Base-by-base conservation (phyloP, 208 protist species). In the Leishmania arabica region DNA sequence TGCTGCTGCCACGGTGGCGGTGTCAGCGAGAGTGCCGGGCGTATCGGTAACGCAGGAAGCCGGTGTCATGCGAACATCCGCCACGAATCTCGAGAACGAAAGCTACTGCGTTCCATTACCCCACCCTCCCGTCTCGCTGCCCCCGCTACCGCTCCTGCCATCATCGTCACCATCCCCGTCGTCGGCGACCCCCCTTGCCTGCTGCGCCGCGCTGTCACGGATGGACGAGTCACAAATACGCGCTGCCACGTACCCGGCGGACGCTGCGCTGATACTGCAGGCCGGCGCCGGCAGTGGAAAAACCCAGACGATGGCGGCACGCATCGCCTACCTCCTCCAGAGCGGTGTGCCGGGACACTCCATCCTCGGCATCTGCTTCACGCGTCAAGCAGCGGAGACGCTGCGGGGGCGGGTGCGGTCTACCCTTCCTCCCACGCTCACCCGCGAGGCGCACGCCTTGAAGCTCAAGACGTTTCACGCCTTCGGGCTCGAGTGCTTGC, bases 271-370 rank as follows among this genome's bases (percentile, higher is more conserved):
- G 15, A 81, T 98, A 27, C 78, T 98, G 2, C 84, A 94, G 51
- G 95, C 95, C 9, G 95, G 95, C 17, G 92, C 95, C 1, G 95
- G 95, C n/a, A 96, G 93, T 71, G 95, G 95, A 27, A 98, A 98
- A 72, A 98, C 95, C 58, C 93, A 95, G 77, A 96, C 95, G 45
- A 96, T 98, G 89, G 93, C 93, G 0, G 84, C 83, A 31, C 93
- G 95, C 34, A 90, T 98, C 31, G 93, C 88, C 8, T 91, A 85
- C 66, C 77, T 96, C 4, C 79, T 98, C 70, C 47, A 87, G 47
- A 69, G 65, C 13, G 86, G 84, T 47, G 90, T 98, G n/a, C 84
- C 88, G n/a, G 79, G 91, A 27, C 75, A 83, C n/a, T 37, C 78
- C 49, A 89, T 98, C 37, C 84, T 98, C n/a, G 91, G 89, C 37